phyloP scores from a whole-genome alignment of 2,329 filamentous ascomycete species.

The Aspergillus niger region DNA sequence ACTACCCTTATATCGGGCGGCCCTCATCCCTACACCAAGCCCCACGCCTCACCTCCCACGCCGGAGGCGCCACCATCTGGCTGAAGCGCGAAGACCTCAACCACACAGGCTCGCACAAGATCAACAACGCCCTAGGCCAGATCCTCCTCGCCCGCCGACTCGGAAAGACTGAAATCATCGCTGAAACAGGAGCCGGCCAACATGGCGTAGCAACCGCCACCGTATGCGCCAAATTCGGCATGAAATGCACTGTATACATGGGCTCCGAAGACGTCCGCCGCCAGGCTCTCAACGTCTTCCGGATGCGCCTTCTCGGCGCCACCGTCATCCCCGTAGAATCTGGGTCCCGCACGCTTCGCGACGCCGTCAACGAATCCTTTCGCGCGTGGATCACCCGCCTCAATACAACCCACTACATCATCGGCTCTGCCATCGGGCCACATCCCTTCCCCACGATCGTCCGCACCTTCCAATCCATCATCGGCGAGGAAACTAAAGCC shows the following conservation, averaged over 20 bases:
- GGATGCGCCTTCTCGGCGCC: constrained; percentile 90
- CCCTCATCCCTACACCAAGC: constrained; percentile 86
- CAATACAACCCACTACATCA: constrained; percentile 92
- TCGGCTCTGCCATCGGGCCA: constrained; percentile 91
- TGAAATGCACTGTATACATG: constrained; percentile 98
- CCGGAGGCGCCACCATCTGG: constrained; percentile 92
- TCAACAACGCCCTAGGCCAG: constrained; percentile 95
- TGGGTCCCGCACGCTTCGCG: constrained; percentile 73
- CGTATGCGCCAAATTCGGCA: constrained; percentile 92
- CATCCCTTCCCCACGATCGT: constrained; percentile 98
- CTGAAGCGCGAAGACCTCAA: constrained; percentile 96
- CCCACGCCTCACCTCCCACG: constrained; percentile 78
- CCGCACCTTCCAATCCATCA: constrained; percentile 93
- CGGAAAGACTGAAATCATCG: constrained; percentile 94
- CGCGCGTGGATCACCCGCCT: constrained; percentile 87
- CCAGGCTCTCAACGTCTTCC: constrained; percentile 93
- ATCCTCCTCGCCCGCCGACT: constrained; percentile 82
- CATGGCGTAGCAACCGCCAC: constrained; percentile 96
- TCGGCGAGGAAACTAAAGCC: constrained; percentile 85
- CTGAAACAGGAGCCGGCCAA: constrained; percentile 93
- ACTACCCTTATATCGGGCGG: constrained; percentile 92
- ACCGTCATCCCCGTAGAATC: constrained; percentile 86
- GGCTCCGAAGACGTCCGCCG: constrained; percentile 91
- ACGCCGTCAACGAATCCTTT: constrained; percentile 90
- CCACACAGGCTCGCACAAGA: constrained; percentile 96